Conservation (phyloP, 2,329 filamentous ascomycete genomes). For the Sphaceloma murrayae region DNA sequence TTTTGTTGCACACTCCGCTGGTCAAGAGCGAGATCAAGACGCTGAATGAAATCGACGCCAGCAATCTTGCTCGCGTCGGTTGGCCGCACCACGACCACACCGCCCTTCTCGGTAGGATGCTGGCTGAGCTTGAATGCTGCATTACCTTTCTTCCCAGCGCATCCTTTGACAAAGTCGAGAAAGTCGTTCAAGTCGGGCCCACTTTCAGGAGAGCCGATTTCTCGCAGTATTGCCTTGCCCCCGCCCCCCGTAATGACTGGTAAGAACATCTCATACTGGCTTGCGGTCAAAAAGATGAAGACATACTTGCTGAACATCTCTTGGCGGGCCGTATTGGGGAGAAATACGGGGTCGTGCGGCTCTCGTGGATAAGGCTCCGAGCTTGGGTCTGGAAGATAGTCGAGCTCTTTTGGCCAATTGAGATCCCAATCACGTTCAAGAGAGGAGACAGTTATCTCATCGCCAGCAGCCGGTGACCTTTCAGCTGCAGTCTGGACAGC, state of each 20-base stretch:
- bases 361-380: conserved; percentile 61
- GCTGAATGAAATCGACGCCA: conserved; percentile 19
- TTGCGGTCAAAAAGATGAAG: conserved; percentile 72
- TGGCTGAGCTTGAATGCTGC: conserved; percentile 25
- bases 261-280: conserved; percentile 66
- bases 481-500: conserved; percentile 53
- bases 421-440: conserved; percentile 72
- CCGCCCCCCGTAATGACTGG: conserved; percentile 66
- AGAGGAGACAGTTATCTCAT: conserved; percentile 30
- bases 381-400: conserved; percentile 63
- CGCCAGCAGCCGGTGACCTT: conserved; percentile 19
- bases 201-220: conserved; percentile 54
- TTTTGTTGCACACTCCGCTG: conserved; percentile 80
- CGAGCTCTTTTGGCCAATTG: conserved; percentile 65
- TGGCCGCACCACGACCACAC: conserved; percentile 70
- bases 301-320: conserved; percentile 78
- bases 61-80: conserved; percentile 42
- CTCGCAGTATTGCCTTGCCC: conserved; percentile 67
- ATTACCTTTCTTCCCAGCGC: conserved; percentile 63
- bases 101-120: conserved; percentile 30
- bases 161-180: conserved; percentile 62
- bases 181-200: conserved; percentile 58
- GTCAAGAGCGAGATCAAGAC: conserved; percentile 60
- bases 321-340: conserved; percentile 58
- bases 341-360: conserved; percentile 49